Evolutionary conservation across 2,329 filamentous ascomycete species (phyloP).

Genomic region (Stylonectria norvegica): DNA sequence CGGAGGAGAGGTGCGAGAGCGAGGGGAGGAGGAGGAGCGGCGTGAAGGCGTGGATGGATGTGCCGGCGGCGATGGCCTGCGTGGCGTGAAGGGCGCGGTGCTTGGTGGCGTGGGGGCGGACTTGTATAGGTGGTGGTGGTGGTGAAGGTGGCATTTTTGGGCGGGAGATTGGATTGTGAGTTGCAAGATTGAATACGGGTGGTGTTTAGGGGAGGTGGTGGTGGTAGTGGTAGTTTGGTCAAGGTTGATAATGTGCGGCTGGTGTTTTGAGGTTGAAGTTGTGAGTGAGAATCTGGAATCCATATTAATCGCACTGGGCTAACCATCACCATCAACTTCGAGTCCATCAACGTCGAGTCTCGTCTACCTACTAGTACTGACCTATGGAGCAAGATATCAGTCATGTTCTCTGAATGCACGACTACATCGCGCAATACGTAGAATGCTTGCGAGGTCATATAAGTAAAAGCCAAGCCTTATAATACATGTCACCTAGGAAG

Average conservation of each 20-base stretch:
- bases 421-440: too few relatives aligned
- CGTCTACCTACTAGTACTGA: too few relatives aligned
- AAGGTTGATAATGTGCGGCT: background rate
- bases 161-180: too few relatives aligned
- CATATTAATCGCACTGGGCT: background rate
- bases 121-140: constrained; percentile 19
- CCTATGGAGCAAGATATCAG: too few relatives aligned
- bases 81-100: constrained; percentile 48
- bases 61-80: constrained; percentile 42
- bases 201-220: background rate
- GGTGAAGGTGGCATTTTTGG: too few relatives aligned
- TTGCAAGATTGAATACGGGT: background rate
- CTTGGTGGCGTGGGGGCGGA: constrained; percentile 30
- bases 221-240: background rate
- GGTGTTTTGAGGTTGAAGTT: background rate
- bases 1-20: constrained; percentile 36
- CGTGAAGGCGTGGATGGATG: constrained; percentile 43
- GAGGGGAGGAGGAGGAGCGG: constrained; percentile 47
- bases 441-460: too few relatives aligned
- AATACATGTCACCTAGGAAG: too few relatives aligned
- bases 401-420: too few relatives aligned
- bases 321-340: too few relatives aligned
- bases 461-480: too few relatives aligned
- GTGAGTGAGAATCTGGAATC: background rate
- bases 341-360: too few relatives aligned